These are phyloP conservation scores for Limnanthes douglasii DNA, from an alignment of 345 rosid genomes.

Conservation along the genomic window DNA sequence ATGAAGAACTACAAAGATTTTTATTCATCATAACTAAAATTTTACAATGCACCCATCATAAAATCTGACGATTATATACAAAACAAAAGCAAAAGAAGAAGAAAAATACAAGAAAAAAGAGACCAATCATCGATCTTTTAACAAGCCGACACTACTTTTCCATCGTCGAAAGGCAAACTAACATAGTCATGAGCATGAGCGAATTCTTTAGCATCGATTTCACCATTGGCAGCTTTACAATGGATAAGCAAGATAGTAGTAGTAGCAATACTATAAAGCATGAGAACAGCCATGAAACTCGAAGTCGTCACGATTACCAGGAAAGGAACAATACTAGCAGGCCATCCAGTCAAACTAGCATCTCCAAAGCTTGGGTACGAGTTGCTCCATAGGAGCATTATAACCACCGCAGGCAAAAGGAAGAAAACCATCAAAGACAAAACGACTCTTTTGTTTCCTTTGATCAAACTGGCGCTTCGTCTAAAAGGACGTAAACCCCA, in stretches of 20 bases:
- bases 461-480: slow-evolving; percentile 33
- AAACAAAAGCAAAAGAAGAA: no score
- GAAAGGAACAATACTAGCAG: slow-evolving; percentile 30
- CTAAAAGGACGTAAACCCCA: slow-evolving; percentile 56
- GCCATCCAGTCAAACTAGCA: slow-evolving; percentile 2
- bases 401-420: slow-evolving; percentile 7
- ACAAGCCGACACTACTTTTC: no score
- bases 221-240: slow-evolving; percentile 54
- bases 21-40: no score
- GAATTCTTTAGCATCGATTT: slow-evolving; percentile 66
- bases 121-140: no score
- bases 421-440: slow-evolving; percentile 20
- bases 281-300: slow-evolving; percentile 12
- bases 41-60: no score
- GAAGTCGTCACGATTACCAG: slow-evolving; percentile 29
- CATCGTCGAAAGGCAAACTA: slow-evolving; percentile 63
- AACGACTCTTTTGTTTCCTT: slow-evolving; percentile 33
- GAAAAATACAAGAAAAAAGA: no score
- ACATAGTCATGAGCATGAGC: slow-evolving; percentile 37
- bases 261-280: slow-evolving; percentile 32
- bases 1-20: no score
- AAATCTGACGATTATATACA: no score
- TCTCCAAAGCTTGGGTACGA: slow-evolving; percentile 4
- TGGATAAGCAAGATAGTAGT: slow-evolving; percentile 45
- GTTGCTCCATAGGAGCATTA: slow-evolving; percentile 16